These are phyloP conservation scores for Gossypioides kirkii DNA, from an alignment of 345 rosid species.

Conservation along the genomic window DNA sequence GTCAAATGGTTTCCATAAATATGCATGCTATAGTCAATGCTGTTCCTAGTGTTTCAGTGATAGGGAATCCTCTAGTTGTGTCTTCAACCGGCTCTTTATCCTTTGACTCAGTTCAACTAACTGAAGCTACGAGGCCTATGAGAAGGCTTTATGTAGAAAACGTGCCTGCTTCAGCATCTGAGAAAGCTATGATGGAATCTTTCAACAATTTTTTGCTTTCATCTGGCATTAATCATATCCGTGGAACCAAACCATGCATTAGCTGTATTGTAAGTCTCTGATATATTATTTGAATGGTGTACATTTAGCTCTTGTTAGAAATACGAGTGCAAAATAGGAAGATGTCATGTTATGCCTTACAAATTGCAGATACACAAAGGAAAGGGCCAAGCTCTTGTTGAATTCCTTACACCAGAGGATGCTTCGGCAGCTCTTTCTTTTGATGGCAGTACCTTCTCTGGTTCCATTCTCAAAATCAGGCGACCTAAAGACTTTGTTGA, in stretches of 20 bases:
- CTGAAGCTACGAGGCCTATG: constrained; percentile 79
- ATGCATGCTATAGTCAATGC: constrained; percentile 35
- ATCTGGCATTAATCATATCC: constrained; percentile 53
- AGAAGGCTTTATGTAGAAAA: constrained; percentile 89
- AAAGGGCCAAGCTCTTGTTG: constrained; percentile 79
- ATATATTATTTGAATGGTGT: constrained; percentile 13
- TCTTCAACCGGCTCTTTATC: constrained; percentile 34
- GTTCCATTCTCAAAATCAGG: constrained; percentile 63
- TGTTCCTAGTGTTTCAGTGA: constrained; percentile 32
- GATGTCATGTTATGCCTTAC: constrained; percentile 13
- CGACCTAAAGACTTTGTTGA: constrained; percentile 84
- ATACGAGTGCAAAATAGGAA: constrained; percentile 13
- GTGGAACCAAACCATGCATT: constrained; percentile 77
- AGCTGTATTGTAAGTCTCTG: constrained; percentile 77
- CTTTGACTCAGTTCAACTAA: constrained; percentile 69
- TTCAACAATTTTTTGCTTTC: constrained; percentile 65
- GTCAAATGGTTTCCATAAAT: constrained; percentile 35
- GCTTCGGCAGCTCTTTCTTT: constrained; percentile 85
- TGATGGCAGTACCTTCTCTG: constrained; percentile 62
- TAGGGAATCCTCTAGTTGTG: constrained; percentile 39
- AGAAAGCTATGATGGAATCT: constrained; percentile 62
- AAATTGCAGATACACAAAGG: constrained; percentile 69
- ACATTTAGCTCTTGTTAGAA: constrained; percentile 18
- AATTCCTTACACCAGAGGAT: constrained; percentile 94
- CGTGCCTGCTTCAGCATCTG: constrained; percentile 72